Evolutionary conservation across 2,329 filamentous ascomycete genomes (phyloP).

Genomic region (Aspergillus sp.): DNA sequence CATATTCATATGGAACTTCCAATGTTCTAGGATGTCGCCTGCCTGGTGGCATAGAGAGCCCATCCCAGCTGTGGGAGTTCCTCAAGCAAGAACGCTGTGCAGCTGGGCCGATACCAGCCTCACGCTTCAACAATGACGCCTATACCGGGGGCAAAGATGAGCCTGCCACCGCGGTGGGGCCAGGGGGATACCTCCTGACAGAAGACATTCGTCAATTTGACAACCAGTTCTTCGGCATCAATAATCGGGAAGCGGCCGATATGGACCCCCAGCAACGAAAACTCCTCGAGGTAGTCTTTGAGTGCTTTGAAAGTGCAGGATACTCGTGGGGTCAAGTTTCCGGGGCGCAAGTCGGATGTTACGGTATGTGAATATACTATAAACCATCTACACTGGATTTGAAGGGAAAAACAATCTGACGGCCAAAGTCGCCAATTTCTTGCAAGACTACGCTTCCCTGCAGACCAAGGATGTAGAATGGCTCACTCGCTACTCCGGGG

Average conservation of each 20-base stretch:
- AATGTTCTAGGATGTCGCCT: constrained; percentile 15
- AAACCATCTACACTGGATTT: not conserved
- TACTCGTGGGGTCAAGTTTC: constrained; percentile 17
- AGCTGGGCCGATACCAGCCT: constrained; percentile 7
- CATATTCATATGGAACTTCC: too few species aligned
- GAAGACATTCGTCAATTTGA: constrained; percentile 24
- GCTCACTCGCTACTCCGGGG: constrained; percentile 14
- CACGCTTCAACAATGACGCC: constrained; percentile 21
- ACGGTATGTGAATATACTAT: not conserved
- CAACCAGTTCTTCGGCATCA: constrained; percentile 27
- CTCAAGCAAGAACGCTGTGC: constrained; percentile 16
- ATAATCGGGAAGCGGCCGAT: constrained; percentile 19
- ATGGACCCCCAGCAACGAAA: constrained; percentile 33
- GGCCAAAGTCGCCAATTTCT: not conserved
- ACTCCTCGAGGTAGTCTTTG: constrained; percentile 30
- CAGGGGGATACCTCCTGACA: constrained; percentile 16
- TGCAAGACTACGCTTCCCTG: not conserved
- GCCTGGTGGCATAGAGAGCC: constrained; percentile 19
- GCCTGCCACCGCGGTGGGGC: constrained; percentile 17
- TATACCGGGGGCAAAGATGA: constrained; percentile 13
- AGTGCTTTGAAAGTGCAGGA: constrained; percentile 29
- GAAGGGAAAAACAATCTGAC: not conserved
- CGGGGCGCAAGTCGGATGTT: constrained; percentile 20
- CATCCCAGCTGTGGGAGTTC: constrained; percentile 23
- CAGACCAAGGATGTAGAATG: constrained; percentile 9